These are phyloP conservation scores for Rhododendron simsii DNA, from an alignment of 148 eudicot genomes.

Conservation along the genomic window DNA sequence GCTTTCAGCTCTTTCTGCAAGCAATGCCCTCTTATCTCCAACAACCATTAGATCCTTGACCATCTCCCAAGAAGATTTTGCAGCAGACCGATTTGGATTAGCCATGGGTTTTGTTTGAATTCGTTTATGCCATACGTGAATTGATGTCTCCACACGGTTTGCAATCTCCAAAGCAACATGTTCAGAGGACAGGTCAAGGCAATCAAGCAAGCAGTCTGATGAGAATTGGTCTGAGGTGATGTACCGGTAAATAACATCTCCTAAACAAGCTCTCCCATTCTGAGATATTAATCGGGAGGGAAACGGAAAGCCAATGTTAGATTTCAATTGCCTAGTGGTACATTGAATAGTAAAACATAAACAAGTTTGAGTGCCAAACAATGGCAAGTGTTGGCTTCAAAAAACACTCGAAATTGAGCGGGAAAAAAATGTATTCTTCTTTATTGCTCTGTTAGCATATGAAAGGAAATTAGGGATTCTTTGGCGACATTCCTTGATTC, in stretches of 20 bases:
- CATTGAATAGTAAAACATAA: neutral
- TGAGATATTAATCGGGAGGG: conserved; percentile 13
- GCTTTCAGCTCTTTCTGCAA: conserved; percentile 78
- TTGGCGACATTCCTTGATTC: neutral
- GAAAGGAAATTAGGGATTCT: neutral
- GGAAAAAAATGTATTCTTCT: neutral
- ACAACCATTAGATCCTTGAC: conserved; percentile 66
- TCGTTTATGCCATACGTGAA: conserved; percentile 66
- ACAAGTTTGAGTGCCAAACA: neutral
- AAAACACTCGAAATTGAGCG: neutral
- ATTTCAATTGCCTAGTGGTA: neutral
- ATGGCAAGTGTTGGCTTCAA: neutral
- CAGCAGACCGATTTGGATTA: conserved; percentile 41
- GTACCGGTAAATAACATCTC: conserved; percentile 72
- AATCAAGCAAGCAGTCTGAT: conserved; percentile 72
- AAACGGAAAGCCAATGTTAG: neutral
- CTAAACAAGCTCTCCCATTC: conserved; percentile 81
- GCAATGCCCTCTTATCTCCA: conserved; percentile 65
- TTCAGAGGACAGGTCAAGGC: conserved; percentile 68
- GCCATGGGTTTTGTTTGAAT: conserved; percentile 35
- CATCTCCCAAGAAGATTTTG: conserved; percentile 78
- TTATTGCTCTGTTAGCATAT: neutral
- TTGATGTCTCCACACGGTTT: conserved; percentile 78
- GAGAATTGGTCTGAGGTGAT: conserved; percentile 75
- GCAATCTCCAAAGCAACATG: conserved; percentile 74